A percentile compares a stretch with the other conserved stretches of the same genome.
phyloP scores from a whole-genome alignment of 768 basidiomycete genomes.

The Boletus pseudopeckii region DNA sequence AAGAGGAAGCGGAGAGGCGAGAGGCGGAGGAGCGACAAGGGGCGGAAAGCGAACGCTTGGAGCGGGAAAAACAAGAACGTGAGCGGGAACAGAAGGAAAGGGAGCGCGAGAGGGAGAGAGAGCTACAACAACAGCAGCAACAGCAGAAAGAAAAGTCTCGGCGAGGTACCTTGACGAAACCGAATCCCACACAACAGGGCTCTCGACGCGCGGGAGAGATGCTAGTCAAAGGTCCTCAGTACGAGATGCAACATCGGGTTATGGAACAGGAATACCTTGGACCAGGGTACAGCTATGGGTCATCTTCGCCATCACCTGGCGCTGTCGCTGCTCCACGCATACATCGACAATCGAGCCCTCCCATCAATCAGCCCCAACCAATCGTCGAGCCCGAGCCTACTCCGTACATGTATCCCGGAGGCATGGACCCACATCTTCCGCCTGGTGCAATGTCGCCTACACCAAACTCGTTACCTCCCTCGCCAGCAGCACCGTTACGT shows the following conservation, averaged over 20 bases:
- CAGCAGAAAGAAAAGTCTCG: conserved; percentile 40
- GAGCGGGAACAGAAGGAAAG: conserved; percentile 47
- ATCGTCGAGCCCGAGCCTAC: conserved; percentile 30
- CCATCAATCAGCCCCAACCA: conserved; percentile 28
- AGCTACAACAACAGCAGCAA: no score
- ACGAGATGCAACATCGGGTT: conserved; percentile 90
- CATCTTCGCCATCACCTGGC: conserved; percentile 25
- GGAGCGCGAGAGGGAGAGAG: conserved; percentile 24
- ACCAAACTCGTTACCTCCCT: conserved; percentile 17
- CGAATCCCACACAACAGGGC: conserved; percentile 43
- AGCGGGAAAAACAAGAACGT: conserved; percentile 55
- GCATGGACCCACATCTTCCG: conserved; percentile 43
- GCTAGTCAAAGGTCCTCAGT: conserved; percentile 84
- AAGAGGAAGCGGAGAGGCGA: conserved; percentile 36
- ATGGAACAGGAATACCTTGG: conserved; percentile 85
- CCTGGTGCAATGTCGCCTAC: conserved; percentile 57
- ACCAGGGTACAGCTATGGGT: conserved; percentile 25
- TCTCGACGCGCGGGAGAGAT: conserved; percentile 75
- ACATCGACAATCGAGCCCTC: conserved; percentile 26
- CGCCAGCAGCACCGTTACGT: conserved; percentile 23
- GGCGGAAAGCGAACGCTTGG: conserved; percentile 41
- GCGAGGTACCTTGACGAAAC: conserved; percentile 65
- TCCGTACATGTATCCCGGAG: conserved; percentile 21
- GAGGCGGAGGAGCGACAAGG: conserved; percentile 40
- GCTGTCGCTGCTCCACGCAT: conserved; percentile 18